Conservation (phyloP, 257 asterid species). For the Haberlea rhodopensis region DNA sequence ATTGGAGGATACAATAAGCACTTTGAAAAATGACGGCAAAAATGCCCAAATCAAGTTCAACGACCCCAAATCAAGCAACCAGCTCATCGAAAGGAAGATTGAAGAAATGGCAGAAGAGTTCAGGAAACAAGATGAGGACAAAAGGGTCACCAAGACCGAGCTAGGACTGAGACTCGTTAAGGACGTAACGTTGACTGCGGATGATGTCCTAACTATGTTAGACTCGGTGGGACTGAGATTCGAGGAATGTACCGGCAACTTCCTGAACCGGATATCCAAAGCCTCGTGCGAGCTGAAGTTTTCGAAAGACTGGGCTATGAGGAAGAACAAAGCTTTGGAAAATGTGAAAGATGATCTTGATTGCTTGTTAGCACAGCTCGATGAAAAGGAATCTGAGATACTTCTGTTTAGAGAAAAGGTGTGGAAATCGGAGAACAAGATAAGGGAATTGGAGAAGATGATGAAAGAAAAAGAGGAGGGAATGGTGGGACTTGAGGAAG, state of each 20-base stretch:
- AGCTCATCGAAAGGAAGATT: slow-evolving; percentile 34
- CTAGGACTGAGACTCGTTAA: slow-evolving; percentile 26
- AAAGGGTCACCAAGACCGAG: slow-evolving; percentile 19
- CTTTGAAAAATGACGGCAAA: slow-evolving; percentile 25
- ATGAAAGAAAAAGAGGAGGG: slow-evolving; percentile 61
- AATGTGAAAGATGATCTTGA: slow-evolving; percentile 46
- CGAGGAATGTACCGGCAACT: slow-evolving; percentile 38
- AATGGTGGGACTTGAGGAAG: slow-evolving; percentile 56
- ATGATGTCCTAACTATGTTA: slow-evolving; percentile 28
- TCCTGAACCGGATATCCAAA: slow-evolving; percentile 45
- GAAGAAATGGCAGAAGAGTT: slow-evolving; percentile 49
- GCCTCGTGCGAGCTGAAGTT: slow-evolving; percentile 43
- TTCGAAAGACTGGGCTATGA: slow-evolving; percentile 39
- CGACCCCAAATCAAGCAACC: slow-evolving; percentile 29
- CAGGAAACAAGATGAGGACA: slow-evolving; percentile 41
- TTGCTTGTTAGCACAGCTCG: slow-evolving; percentile 50
- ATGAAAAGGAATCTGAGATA: slow-evolving; percentile 71
- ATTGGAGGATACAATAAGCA: slow-evolving; percentile 10
- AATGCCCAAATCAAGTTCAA: slow-evolving; percentile 25
- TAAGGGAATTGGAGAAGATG: slow-evolving; percentile 63
- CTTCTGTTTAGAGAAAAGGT: slow-evolving; percentile 53
- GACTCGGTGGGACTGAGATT: slow-evolving; percentile 35
- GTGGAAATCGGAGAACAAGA: slow-evolving; percentile 60
- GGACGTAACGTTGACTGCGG: slow-evolving; percentile 32
- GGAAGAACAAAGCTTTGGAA: slow-evolving; percentile 34